These are phyloP conservation scores for Penicillium canescens DNA, from an alignment of 495 filamentous ascomycete species.

Conservation along the genomic window DNA sequence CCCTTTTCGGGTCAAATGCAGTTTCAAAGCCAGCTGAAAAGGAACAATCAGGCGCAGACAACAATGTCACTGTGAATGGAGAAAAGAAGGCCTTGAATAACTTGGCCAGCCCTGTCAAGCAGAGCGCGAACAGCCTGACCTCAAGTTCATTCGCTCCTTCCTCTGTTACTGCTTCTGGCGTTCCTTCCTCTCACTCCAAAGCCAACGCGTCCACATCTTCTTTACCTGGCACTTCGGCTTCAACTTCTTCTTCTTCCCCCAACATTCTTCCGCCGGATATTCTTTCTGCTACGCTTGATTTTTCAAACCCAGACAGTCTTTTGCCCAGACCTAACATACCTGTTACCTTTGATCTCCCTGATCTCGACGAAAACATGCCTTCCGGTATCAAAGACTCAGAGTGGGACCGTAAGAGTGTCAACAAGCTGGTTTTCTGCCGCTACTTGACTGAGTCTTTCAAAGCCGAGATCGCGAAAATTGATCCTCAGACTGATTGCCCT, in stretches of 20 bases:
- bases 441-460: constrained; percentile 36
- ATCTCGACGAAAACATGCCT: constrained; percentile 13
- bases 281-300: background rate
- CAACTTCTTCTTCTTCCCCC: background rate
- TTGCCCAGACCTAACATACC: background rate
- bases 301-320: constrained; percentile 11
- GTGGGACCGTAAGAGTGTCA: too few species aligned
- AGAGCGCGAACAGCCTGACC: too few species aligned
- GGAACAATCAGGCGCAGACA: background rate
- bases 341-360: background rate
- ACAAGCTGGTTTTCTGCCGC: background rate
- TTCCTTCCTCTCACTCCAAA: too few species aligned
- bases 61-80: background rate
- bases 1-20: constrained; percentile 6
- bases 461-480: constrained; percentile 23
- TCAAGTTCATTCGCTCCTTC: too few species aligned
- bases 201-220: too few species aligned
- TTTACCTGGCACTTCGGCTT: background rate
- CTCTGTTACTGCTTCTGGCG: too few species aligned
- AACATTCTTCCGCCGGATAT: background rate
- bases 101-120: background rate
- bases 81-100: background rate
- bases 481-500: constrained; percentile 31
- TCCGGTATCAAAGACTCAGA: background rate
- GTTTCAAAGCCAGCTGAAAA: constrained; percentile 4